Conservation (phyloP, 148 eudicot species). For the Agrostemma githago region DNA sequence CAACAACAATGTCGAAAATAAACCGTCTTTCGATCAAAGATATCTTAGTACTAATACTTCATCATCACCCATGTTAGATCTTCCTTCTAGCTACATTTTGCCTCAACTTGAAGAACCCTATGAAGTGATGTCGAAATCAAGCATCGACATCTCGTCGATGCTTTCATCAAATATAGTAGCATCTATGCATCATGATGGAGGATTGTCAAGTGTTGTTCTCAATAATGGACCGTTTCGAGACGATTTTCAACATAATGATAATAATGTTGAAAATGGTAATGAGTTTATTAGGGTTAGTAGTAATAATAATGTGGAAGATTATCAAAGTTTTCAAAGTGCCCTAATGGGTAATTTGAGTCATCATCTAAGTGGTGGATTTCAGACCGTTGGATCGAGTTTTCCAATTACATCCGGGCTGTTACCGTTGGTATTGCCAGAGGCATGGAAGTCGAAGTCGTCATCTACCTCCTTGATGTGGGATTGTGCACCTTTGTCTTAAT, state of each 20-base stretch:
- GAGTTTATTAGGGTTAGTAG: conserved; percentile 3
- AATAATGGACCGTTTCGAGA: not conserved
- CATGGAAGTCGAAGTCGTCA: conserved; percentile 40
- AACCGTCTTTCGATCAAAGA: conserved; percentile 12
- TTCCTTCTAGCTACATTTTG: conserved; percentile 28
- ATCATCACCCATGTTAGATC: conserved; percentile 20
- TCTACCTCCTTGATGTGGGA: conserved; percentile 38
- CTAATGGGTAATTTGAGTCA: conserved; percentile 23
- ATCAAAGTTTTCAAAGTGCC: conserved; percentile 19
- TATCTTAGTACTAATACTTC: conserved; percentile 3
- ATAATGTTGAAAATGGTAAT: not conserved
- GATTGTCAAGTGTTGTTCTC: not conserved
- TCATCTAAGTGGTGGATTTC: conserved; percentile 7
- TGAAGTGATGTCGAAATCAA: conserved; percentile 20
- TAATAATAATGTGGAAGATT: conserved; percentile 8
- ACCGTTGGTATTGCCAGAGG: conserved; percentile 32
- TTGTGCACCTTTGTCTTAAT: conserved; percentile 43
- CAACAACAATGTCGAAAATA: not conserved
- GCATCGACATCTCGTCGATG: conserved; percentile 40
- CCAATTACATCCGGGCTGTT: conserved; percentile 11
- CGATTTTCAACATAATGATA: conserved; percentile 8
- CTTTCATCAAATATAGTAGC: conserved; percentile 28
- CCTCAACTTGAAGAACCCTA: conserved; percentile 28
- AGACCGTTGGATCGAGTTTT: conserved; percentile 12
- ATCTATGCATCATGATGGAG: conserved; percentile 20